Conservation (phyloP, 305 asterid species). For the Caryopteris hybrid region DNA sequence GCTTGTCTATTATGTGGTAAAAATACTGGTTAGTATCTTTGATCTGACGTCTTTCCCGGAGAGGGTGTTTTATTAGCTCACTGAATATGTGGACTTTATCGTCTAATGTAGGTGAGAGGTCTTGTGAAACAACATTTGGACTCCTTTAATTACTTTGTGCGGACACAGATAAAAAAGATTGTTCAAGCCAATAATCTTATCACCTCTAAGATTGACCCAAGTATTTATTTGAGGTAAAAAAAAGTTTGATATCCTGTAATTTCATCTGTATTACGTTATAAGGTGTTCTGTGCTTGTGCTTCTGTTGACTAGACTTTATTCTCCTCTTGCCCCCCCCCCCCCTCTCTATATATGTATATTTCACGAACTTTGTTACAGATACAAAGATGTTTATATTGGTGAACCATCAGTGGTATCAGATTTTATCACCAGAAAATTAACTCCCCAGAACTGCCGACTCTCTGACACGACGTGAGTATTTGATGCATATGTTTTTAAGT, state of each 20-base stretch:
- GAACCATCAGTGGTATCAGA: constrained; percentile 47
- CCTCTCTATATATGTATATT: not conserved
- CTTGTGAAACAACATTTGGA: constrained; percentile 89
- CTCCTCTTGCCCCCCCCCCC: no score
- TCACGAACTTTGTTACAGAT: constrained; percentile 35
- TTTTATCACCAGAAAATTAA: constrained; percentile 37
- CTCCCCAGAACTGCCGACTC: constrained; percentile 73
- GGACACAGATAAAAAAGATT: constrained; percentile 60
- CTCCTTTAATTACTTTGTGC: constrained; percentile 74
- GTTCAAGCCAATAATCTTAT: constrained; percentile 56
- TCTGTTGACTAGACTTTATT: not conserved
- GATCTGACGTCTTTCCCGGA: not conserved
- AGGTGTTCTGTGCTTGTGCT: not conserved
- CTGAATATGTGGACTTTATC: not conserved
- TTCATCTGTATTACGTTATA: not conserved
- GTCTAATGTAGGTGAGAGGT: constrained; percentile 67
- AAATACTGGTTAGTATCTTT: not conserved
- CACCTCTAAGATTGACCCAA: constrained; percentile 36
- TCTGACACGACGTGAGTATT: constrained; percentile 68
- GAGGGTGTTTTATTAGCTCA: not conserved
- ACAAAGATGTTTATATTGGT: constrained; percentile 69
- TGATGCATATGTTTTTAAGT: not conserved
- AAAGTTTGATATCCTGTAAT: not conserved
- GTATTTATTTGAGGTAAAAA: constrained; percentile 47
- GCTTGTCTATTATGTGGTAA: not conserved